Evolutionary conservation across 352 stramenopile genomes (phyloP).

Genomic region (Phytophthora cajani): DNA sequence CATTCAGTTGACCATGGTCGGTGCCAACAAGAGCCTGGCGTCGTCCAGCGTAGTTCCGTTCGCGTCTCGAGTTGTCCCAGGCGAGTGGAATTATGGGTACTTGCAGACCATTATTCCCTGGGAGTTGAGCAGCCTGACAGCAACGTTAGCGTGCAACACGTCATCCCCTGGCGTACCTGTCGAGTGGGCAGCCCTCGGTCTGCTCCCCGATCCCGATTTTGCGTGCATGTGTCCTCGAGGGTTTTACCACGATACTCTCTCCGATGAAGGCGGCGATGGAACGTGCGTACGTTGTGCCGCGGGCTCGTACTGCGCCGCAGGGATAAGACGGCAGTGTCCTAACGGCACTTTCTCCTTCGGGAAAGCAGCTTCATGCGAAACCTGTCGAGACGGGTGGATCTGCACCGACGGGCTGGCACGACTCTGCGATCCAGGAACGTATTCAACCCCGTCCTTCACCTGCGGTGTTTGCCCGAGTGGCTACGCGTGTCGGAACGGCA

Average conservation of each 20-base stretch:
- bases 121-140: constrained; percentile 42
- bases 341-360: constrained; percentile 67
- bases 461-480: constrained; percentile 57
- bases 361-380: constrained; percentile 55
- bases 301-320: constrained; percentile 62
- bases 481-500: constrained; percentile 67
- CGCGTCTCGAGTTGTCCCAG: constrained; percentile 3
- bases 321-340: constrained; percentile 58
- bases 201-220: constrained; percentile 63
- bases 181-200: constrained; percentile 59
- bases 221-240: constrained; percentile 64
- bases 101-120: constrained; percentile 40
- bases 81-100: constrained; percentile 50
- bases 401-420: constrained; percentile 59
- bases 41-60: constrained; percentile 17
- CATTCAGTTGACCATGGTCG: constrained; percentile 36
- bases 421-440: constrained; percentile 66
- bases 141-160: constrained; percentile 55
- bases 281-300: constrained; percentile 60
- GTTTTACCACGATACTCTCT: constrained; percentile 52
- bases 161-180: constrained; percentile 34
- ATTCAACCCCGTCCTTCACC: constrained; percentile 40
- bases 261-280: constrained; percentile 13
- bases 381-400: constrained; percentile 69
- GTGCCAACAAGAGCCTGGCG: constrained; percentile 34